Conservation (phyloP, 805 yeast genomes). For the Ogataea pignaliae region DNA sequence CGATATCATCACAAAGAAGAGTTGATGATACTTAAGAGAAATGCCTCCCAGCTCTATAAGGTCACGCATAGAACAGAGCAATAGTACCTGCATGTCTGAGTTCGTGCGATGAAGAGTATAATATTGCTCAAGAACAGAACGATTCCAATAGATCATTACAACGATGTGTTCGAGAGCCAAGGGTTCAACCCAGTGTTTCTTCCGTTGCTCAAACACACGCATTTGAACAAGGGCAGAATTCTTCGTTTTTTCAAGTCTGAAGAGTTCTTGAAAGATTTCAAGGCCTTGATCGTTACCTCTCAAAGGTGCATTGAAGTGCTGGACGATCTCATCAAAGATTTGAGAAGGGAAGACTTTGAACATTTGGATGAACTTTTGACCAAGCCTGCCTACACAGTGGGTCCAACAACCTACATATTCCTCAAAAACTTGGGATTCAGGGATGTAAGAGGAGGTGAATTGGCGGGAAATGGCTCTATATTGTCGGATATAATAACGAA, state of each 20-base stretch:
- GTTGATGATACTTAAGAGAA: no score
- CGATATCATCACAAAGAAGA: no score
- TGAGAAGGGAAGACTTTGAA: constrained; percentile 14
- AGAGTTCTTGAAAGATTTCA: constrained; percentile 36
- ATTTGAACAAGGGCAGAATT: constrained; percentile 44
- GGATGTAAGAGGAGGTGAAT: constrained; percentile 63
- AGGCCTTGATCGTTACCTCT: constrained; percentile 73
- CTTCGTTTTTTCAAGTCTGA: constrained; percentile 38
- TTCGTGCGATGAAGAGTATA: constrained; percentile 22
- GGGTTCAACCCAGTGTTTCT: constrained; percentile 50
- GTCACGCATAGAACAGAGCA: no score
- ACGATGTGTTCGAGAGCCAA: constrained; percentile 34
- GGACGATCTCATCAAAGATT: constrained; percentile 36
- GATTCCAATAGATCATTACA: constrained; percentile 64
- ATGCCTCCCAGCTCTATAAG: no score
- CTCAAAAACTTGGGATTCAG: constrained; percentile 58
- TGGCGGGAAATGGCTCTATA: constrained; percentile 77
- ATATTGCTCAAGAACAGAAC: constrained; percentile 70
- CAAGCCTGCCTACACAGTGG: constrained; percentile 78
- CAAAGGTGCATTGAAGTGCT: constrained; percentile 89
- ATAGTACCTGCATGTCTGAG: no score
- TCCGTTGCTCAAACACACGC: constrained; percentile 69
- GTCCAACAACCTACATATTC: constrained; percentile 76
- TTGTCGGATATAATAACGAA: constrained; percentile 59
- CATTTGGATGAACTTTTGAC: constrained; percentile 29